These are phyloP conservation scores for Leavenworthia alabamica DNA, from an alignment of 345 rosid genomes.

Conservation along the genomic window DNA sequence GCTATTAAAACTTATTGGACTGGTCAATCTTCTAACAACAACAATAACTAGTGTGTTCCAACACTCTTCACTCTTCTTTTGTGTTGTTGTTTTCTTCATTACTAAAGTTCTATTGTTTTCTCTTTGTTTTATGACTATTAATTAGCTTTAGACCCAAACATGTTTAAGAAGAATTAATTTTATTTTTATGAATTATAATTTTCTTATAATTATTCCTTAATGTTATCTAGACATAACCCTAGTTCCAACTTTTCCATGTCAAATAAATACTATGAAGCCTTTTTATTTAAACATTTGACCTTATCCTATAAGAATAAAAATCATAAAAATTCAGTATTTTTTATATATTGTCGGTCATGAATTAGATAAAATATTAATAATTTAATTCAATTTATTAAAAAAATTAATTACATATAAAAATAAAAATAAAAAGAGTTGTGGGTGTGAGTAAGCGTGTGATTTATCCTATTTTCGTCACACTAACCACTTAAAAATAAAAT, in stretches of 20 bases:
- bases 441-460: conserved; percentile 4
- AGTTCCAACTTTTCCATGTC: neutral
- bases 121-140: neutral
- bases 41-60: conserved; percentile 22
- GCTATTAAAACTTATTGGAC: conserved; percentile 92
- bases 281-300: too few relatives aligned
- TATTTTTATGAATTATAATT: neutral
- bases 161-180: neutral
- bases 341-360: too few relatives aligned
- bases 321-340: too few relatives aligned
- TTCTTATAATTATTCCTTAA: neutral
- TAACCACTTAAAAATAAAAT: neutral
- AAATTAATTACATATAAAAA: too few relatives aligned
- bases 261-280: too few relatives aligned
- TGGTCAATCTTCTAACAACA: conserved; percentile 39
- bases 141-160: conserved; percentile 11
- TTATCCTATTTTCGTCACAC: neutral
- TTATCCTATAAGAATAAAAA: too few relatives aligned
- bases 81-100: neutral
- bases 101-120: neutral
- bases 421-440: neutral
- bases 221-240: neutral
- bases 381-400: too few relatives aligned
- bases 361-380: too few relatives aligned
- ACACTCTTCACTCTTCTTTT: neutral